Evolutionary conservation across 768 basidiomycete species (phyloP).

Genomic region (Mycena maculata): DNA sequence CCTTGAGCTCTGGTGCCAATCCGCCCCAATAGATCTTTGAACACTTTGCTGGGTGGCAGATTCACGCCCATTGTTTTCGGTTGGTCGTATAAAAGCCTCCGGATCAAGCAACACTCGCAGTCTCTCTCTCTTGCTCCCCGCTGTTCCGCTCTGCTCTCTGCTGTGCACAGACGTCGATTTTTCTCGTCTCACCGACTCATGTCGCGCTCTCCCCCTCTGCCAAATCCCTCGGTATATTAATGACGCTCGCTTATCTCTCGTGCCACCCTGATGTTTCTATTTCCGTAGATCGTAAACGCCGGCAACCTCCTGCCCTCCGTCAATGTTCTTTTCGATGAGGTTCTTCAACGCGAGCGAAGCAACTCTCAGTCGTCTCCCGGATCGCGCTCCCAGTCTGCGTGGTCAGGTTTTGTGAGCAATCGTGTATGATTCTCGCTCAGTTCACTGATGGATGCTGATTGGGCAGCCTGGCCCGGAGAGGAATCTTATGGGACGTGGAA

Average conservation of each 20-base stretch:
- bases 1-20: constrained; percentile 22
- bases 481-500: neutral
- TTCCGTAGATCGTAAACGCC: constrained; percentile 31
- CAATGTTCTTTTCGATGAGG: constrained; percentile 29
- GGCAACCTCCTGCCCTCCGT: constrained; percentile 32
- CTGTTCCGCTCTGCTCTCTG: constrained; percentile 4
- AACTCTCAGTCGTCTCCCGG: constrained; percentile 13
- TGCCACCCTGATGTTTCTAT: constrained; percentile 18
- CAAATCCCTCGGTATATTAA: constrained; percentile 24
- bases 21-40: constrained; percentile 17
- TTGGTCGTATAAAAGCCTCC: constrained; percentile 16
- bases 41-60: constrained; percentile 14
- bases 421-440: neutral
- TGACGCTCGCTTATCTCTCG: constrained; percentile 1
- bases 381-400: constrained; percentile 24
- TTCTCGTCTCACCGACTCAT: neutral
- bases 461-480: constrained; percentile 26
- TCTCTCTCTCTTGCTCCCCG: neutral
- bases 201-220: constrained; percentile 22
- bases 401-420: constrained; percentile 30
- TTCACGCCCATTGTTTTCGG: constrained; percentile 16
- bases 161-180: constrained; percentile 1
- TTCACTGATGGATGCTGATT: constrained; percentile 6
- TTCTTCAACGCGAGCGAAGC: constrained; percentile 22
- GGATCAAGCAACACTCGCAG: neutral